Conservation (phyloP, 306 rosid species). For the Casuarina cunninghamiana region DNA sequence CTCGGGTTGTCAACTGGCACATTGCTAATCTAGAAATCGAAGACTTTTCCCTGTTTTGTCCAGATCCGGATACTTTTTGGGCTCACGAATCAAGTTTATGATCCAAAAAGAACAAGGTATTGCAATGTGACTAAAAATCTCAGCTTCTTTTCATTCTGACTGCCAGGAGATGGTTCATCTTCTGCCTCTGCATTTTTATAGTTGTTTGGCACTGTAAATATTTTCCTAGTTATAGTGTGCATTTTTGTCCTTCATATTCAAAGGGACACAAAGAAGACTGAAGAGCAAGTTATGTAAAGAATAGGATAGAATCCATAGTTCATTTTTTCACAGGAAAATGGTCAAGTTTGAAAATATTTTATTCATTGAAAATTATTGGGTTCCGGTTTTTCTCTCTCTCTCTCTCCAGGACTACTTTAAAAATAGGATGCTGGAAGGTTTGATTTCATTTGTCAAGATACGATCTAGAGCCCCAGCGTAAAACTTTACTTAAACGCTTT, state of each 20-base stretch:
- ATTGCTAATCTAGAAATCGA: conserved; percentile 85
- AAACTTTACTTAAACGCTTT: too few species aligned
- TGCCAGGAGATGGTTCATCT: not conserved
- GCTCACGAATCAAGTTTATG: conserved; percentile 73
- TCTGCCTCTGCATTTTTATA: conserved; percentile 24
- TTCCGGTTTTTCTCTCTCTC: not conserved
- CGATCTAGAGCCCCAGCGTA: too few species aligned
- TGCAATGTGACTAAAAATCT: conserved; percentile 24
- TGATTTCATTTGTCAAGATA: too few species aligned
- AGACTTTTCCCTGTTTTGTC: conserved; percentile 78
- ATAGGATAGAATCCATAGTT: not conserved
- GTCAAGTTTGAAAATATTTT: not conserved
- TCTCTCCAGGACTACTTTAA: not conserved
- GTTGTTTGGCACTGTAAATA: conserved; percentile 52
- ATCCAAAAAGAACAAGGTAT: conserved; percentile 18
- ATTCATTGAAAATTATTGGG: not conserved
- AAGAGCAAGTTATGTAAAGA: conserved; percentile 3
- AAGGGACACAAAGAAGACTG: not conserved
- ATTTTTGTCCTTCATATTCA: conserved; percentile 37
- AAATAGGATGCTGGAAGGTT: too few species aligned
- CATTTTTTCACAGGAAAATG: not conserved
- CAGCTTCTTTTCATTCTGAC: conserved; percentile 17
- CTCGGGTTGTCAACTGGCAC: conserved; percentile 88
- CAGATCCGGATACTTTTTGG: conserved; percentile 93
- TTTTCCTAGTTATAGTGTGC: conserved; percentile 47